Evolutionary conservation across 2,329 filamentous ascomycete species (phyloP).

Genomic region (Ascochyta clinopodiicola): DNA sequence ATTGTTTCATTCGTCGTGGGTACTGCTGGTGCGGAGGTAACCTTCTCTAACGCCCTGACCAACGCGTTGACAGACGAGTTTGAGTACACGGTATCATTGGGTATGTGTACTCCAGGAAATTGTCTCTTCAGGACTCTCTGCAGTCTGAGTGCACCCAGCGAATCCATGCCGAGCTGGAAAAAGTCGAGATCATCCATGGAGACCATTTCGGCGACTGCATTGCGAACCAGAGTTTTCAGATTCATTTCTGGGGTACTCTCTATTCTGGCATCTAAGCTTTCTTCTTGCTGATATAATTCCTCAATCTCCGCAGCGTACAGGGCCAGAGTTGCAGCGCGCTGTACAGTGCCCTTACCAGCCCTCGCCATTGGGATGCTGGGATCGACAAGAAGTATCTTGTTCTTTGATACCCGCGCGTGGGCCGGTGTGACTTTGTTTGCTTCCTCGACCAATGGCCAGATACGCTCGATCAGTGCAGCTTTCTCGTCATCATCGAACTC

Average conservation of each 20-base stretch:
- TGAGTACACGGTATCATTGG: not conserved
- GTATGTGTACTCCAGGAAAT: not conserved
- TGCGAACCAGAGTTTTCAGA: not conserved
- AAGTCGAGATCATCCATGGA: slow-evolving; percentile 8
- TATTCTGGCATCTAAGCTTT: not conserved
- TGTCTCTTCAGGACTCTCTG: slow-evolving; percentile 1
- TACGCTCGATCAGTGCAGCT: too few relatives aligned
- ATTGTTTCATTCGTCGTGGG: too few relatives aligned
- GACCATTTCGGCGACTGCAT: not conserved
- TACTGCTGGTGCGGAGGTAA: too few relatives aligned
- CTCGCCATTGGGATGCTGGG: slow-evolving; percentile 16
- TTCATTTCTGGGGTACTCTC: not conserved
- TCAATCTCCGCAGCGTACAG: slow-evolving; percentile 32
- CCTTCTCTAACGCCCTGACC: not conserved
- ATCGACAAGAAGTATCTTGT: slow-evolving; percentile 8
- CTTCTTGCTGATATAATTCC: slow-evolving; percentile 17
- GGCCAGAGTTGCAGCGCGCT: slow-evolving; percentile 28
- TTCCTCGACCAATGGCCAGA: too few relatives aligned
- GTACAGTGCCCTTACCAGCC: slow-evolving; percentile 34
- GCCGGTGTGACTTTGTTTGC: too few relatives aligned
- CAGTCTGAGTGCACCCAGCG: slow-evolving; percentile 4
- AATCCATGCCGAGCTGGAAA: slow-evolving; percentile 12
- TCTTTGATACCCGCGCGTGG: not conserved
- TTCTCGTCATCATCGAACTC: too few relatives aligned
- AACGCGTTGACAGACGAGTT: not conserved